Evolutionary conservation across 345 rosid genomes (phyloP), one percentile per base, ranked within the genome.

Genomic region (Salix purpurea): DNA sequence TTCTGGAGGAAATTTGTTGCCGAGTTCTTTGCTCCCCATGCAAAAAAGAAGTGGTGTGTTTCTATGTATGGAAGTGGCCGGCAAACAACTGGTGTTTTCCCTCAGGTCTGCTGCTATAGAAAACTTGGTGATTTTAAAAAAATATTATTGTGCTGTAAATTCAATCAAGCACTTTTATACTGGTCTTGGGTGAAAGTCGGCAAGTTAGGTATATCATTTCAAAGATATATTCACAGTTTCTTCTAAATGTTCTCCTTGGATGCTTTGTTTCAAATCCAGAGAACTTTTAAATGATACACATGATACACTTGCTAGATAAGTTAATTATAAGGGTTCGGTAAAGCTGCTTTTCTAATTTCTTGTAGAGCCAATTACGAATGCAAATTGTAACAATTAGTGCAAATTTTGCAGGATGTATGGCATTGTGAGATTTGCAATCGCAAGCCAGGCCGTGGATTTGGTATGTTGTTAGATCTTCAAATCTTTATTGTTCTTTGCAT

Each of bases 31-130:
- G 97, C 98, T 82, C 97, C 97, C 30, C 85, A 90, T 80, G 98
- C 98, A 46, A 96, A 89, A 82, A 96, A 96, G 86, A 93, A 91
- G 84, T 93, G 97, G 99, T 96, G 99, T 73, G 99, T 96, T 80
- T 96, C 97, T n/a, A 87, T 96, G 97, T 96, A 96, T 73, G 98
- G 99, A 86, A 92, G 89, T 90, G 97, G 97, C 77, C 88, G 97
- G 69, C 99, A 92, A 86, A 85, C 99, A 76, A 88, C 91, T 81
- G 99, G 99, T 42, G 98, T 92, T 85, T 91, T 91, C 71, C 96
- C 99, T 77, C 99, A 96, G 96, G 99, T 96, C 71, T 81, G 89
- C 73, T 85, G 70, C 82, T 70, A 54, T 50, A 19, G 58, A 62
- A 77, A 76, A 65, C 64, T 48, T 15, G 24, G 24, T n/a, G 24